phyloP scores from a whole-genome alignment of 192 early-diverging fungal genomes.

The Neocallimastix lanati region DNA sequence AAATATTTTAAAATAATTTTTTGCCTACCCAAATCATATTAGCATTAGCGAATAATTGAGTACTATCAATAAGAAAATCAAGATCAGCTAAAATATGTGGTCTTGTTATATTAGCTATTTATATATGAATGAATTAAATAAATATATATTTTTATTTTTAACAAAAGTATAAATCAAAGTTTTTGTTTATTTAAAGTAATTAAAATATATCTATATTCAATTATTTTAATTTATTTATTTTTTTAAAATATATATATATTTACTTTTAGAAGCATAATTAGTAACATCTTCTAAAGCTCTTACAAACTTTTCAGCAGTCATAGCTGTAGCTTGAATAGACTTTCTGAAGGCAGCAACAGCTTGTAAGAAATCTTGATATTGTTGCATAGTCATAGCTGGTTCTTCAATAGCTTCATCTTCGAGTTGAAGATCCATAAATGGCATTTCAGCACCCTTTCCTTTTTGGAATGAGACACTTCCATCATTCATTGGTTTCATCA shows the following conservation, averaged over 20 bases:
- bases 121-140: background rate
- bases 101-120: slow-evolving; percentile 11
- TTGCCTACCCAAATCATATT: slow-evolving; percentile 23
- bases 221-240: too few species aligned
- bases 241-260: too few species aligned
- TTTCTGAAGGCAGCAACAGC: slow-evolving; percentile 17
- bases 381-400: slow-evolving; percentile 11
- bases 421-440: background rate
- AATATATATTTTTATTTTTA: too few species aligned
- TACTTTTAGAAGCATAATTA: slow-evolving; percentile 20
- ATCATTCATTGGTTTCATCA: background rate
- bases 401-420: background rate
- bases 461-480: background rate
- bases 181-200: too few species aligned
- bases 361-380: slow-evolving; percentile 23
- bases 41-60: slow-evolving; percentile 26
- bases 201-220: too few species aligned
- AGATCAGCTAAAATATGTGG: slow-evolving; percentile 19
- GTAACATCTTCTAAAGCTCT: slow-evolving; percentile 24
- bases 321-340: slow-evolving; percentile 21
- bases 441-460: background rate
- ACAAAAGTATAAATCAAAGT: too few species aligned
- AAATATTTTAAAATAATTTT: background rate
- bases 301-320: slow-evolving; percentile 27
- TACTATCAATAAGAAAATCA: slow-evolving; percentile 30